Base-by-base conservation (phyloP, 768 basidiomycete species). In the Megacollybia marginata region DNA sequence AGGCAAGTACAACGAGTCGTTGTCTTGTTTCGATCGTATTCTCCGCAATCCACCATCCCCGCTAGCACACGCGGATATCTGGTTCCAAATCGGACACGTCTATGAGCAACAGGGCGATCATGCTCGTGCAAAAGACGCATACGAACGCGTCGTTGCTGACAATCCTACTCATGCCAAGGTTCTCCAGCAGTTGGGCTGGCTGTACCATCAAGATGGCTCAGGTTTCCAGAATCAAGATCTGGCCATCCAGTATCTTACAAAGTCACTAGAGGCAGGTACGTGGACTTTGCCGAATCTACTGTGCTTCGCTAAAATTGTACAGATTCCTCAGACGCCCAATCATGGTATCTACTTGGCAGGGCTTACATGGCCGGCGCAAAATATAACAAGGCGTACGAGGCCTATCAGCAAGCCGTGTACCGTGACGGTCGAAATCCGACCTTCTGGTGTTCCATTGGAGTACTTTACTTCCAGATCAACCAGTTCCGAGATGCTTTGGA, bases 21-120 rank as follows among this genome's bases (percentile, higher is more conserved):
- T 99, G 2, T 78, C 80, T 48, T 98, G 96, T 69, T 98, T 98
- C 72, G 90, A 94, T 61, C 90, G 90, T 62, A 98, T 99, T 55
- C 83, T 98, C 48, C 88, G 89, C 54, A 94, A 90, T 61, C 96
- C 96, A 3, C 96, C 95, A 33, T 86, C 83, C 55, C 96, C 96
- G 2, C 83, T 99, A 32, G 95, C 94, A 13, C 89, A 94, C 58
- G 89, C 92, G 49, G 96, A 99, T 58, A 98, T 99, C 55, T 98
- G 94, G 93, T 98, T 98, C 81, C 96, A 99, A 69, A 96, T 99
- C 53, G 96, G 96, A 2, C 96, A 98, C 61, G 95, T 98, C 16
- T 92, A 90, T 59, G 96, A 98, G 67, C 94, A 96, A 62, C 91
- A 95, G 66, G 88, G 92, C 69, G 93, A 98, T 64, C 88, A 91